Percentiles rank a stretch among this genome's conserved stretches.
These are phyloP conservation scores for Prunus dulcis DNA, from an alignment of 306 rosid species.

Conservation along the genomic window DNA sequence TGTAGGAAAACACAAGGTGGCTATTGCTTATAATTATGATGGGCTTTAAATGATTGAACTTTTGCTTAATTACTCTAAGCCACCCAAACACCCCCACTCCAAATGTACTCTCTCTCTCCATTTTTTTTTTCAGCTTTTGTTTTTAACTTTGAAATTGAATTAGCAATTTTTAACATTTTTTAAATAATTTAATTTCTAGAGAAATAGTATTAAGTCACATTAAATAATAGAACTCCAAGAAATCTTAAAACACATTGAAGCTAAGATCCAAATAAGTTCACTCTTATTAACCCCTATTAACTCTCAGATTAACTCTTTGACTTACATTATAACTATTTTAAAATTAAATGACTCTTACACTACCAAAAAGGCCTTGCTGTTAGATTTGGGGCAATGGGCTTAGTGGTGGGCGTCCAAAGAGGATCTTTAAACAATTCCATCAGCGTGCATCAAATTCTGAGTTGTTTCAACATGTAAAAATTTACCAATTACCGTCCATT, in stretches of 20 bases:
- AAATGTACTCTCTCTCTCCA: no score
- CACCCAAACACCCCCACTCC: not conserved
- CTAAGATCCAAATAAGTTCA: not conserved
- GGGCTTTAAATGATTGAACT: no score
- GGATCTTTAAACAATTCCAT: not conserved
- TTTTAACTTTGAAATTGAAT: no score
- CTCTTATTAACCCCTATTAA: not conserved
- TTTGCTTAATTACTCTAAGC: no score
- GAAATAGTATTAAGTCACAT: not conserved
- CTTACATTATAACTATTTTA: not conserved
- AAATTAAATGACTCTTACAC: not conserved
- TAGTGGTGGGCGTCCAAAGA: not conserved
- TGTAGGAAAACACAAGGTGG: no score
- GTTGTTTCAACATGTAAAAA: not conserved
- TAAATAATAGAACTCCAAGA: not conserved
- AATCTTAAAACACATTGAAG: not conserved
- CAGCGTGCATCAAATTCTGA: not conserved
- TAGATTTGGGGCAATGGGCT: not conserved
- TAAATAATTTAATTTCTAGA: no score
- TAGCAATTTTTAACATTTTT: no score
- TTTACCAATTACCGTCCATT: not conserved
- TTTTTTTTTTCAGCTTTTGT: no score
- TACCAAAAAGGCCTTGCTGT: not conserved
- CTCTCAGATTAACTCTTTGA: not conserved
- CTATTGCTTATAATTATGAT: no score